A percentile compares a stretch with the other conserved stretches of the same genome.
Conservation (phyloP, 2,329 filamentous ascomycete species). For the Pseudogymnoascus sp. region DNA sequence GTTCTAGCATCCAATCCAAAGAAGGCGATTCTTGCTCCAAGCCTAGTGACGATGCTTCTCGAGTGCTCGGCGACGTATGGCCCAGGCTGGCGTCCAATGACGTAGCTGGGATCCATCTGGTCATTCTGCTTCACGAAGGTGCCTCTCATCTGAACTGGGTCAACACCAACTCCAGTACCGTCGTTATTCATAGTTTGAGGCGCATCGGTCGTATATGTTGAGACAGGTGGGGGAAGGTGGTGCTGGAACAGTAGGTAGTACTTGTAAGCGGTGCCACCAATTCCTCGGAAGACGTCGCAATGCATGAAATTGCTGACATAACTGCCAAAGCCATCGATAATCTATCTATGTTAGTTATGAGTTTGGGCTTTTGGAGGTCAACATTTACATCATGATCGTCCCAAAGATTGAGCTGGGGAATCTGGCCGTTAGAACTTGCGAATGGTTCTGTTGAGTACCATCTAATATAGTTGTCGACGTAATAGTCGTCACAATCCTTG, state of each 20-base stretch:
- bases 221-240: slow-evolving; percentile 74
- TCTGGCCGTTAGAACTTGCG: slow-evolving; percentile 78
- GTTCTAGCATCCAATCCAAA: slow-evolving; percentile 88
- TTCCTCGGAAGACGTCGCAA: slow-evolving; percentile 82
- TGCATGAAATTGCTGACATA: slow-evolving; percentile 93
- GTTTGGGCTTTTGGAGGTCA: slow-evolving; percentile 38
- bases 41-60: slow-evolving; percentile 74
- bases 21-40: slow-evolving; percentile 78
- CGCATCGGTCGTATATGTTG: slow-evolving; percentile 69
- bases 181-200: slow-evolving; percentile 55
- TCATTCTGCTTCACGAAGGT: slow-evolving; percentile 62
- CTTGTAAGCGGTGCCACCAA: slow-evolving; percentile 90
- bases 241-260: slow-evolving; percentile 99
- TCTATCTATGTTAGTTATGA: slow-evolving; percentile 40
- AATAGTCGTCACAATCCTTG: slow-evolving; percentile 80
- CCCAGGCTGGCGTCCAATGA: slow-evolving; percentile 56
- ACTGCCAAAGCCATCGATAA: slow-evolving; percentile 87
- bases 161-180: slow-evolving; percentile 48
- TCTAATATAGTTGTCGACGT: slow-evolving; percentile 79
- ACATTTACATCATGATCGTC: slow-evolving; percentile 77
- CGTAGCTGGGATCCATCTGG: slow-evolving; percentile 56
- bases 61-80: slow-evolving; percentile 88
- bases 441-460: slow-evolving; percentile 83
- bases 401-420: slow-evolving; percentile 95
- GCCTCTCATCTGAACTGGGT: slow-evolving; percentile 65